These are phyloP conservation scores for Eutreptiella sp. DNA, from an alignment of 208 protist genomes.

Conservation along the genomic window DNA sequence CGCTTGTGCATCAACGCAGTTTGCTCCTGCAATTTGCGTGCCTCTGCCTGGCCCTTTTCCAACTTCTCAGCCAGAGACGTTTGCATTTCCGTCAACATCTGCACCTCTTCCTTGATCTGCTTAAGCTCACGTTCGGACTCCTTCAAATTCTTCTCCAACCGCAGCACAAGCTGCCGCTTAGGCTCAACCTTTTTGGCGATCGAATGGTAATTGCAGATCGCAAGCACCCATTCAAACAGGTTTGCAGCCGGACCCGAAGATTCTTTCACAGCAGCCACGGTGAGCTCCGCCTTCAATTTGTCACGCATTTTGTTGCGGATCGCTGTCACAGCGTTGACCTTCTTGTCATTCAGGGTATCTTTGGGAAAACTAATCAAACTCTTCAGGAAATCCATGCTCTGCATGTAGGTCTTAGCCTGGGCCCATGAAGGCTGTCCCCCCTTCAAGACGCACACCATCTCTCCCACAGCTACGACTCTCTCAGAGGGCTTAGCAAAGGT, in stretches of 20 bases:
- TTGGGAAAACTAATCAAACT: slow-evolving; percentile 76
- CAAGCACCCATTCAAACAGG: slow-evolving; percentile 93
- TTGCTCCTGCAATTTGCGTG: slow-evolving; percentile 77
- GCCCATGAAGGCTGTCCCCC: slow-evolving; percentile 78
- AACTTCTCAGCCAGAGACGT: slow-evolving; percentile 52
- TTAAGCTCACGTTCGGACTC: slow-evolving; percentile 77
- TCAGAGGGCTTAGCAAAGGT: slow-evolving; percentile 90
- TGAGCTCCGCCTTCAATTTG: slow-evolving; percentile 80
- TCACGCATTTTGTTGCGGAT: slow-evolving; percentile 36
- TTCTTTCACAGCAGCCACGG: slow-evolving; percentile 72
- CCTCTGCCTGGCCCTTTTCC: slow-evolving; percentile 78
- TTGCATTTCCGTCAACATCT: slow-evolving; percentile 69
- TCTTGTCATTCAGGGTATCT: slow-evolving; percentile 78
- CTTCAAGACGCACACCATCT: slow-evolving; percentile 84
- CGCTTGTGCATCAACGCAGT: slow-evolving; percentile 88
- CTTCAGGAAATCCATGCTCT: slow-evolving; percentile 77
- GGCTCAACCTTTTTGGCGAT: slow-evolving; percentile 94
- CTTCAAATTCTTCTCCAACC: slow-evolving; percentile 76
- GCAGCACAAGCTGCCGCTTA: slow-evolving; percentile 83
- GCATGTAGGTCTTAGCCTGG: slow-evolving; percentile 81
- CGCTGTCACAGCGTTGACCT: slow-evolving; percentile 82
- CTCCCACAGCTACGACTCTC: slow-evolving; percentile 89
- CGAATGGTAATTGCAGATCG: slow-evolving; percentile 95
- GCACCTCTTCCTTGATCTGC: slow-evolving; percentile 79
- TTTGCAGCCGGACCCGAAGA: slow-evolving; percentile 70